Evolutionary conservation across 352 stramenopile species (phyloP), one percentile per base, ranked within the genome.

Genomic region (Pythium pectinolyticum): DNA sequence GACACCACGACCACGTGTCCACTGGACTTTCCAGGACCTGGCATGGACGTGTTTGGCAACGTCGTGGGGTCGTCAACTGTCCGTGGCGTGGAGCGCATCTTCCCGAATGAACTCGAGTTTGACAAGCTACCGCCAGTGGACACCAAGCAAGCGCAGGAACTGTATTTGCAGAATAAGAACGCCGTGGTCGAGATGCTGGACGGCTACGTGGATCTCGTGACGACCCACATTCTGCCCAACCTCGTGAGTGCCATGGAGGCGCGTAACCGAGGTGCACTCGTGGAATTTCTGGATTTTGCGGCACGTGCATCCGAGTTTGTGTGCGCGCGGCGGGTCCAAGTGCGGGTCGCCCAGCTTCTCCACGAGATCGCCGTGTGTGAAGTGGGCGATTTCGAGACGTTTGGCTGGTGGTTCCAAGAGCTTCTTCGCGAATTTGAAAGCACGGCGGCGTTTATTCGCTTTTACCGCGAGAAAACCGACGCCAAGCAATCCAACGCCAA

Each of bases 231-330:
- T 52, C 31, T 72, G 2, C 78, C 78, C 15, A 77, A 78, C 17
- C 58, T 92, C 8, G 47, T 55, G 14, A 47, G 43, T 0, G 82
- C 81, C 6, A 53, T 89, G 39, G 69, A 50, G 5, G 48, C 57
- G 5, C 66, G 69, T 28, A 84, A 84, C 53, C 77, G 82, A 37
- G 72, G 69, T 0, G 66, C 72, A 22, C 63, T 90, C 27, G 71
- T 92, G 34, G 84, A 89, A 52, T 74, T 83, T 9, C 54, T 90
- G 11, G 81, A 92, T 37, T 92, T 92, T 56, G 61, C 74, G 2
- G 84, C 84, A 32, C 67, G 80, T 12, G 78, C 81, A 0, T 72
- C 84, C 17, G 84, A 92, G 51, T 92, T 92, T 64, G 84, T 92
- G 0, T 84, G 81, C 30, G 84, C 81, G 34, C 58, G 74, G 1